A percentile compares a stretch with the other conserved stretches of the same genome.
These are phyloP conservation scores for Penicillium palitans DNA, from an alignment of 2,329 filamentous ascomycete genomes.

Conservation along the genomic window DNA sequence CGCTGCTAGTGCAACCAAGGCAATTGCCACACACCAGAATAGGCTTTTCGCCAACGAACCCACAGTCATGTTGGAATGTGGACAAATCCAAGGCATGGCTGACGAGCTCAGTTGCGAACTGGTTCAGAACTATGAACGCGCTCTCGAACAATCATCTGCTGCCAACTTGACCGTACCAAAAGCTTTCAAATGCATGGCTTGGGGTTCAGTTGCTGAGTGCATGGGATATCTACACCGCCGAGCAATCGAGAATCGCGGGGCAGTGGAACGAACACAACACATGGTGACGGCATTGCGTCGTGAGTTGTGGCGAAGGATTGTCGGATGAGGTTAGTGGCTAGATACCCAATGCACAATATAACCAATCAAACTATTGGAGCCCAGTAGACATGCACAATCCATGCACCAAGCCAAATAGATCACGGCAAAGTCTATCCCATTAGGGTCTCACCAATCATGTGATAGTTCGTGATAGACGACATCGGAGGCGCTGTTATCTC, in stretches of 20 bases:
- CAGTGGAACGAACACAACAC: slow-evolving; percentile 62
- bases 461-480: no score
- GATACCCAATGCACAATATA: no score
- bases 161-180: slow-evolving; percentile 41
- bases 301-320: slow-evolving; percentile 59
- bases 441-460: no score
- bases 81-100: slow-evolving; percentile 86
- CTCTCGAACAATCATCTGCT: slow-evolving; percentile 13
- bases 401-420: no score
- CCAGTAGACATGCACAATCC: no score
- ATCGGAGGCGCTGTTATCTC: no score
- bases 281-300: slow-evolving; percentile 64
- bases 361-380: no score
- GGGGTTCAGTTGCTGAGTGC: slow-evolving; percentile 56
- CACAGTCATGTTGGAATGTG: slow-evolving; percentile 55
- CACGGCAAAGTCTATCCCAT: no score
- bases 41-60: slow-evolving; percentile 44
- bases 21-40: slow-evolving; percentile 36
- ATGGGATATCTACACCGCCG: slow-evolving; percentile 58
- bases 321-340: slow-evolving; percentile 11
- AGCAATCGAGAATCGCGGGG: slow-evolving; percentile 71
- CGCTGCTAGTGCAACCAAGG: slow-evolving; percentile 46
- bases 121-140: slow-evolving; percentile 34
- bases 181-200: slow-evolving; percentile 56
- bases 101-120: slow-evolving; percentile 71